phyloP scores from a whole-genome alignment of 2,329 filamentous ascomycete genomes.

The Magnaporthiopsis rhizophila region DNA sequence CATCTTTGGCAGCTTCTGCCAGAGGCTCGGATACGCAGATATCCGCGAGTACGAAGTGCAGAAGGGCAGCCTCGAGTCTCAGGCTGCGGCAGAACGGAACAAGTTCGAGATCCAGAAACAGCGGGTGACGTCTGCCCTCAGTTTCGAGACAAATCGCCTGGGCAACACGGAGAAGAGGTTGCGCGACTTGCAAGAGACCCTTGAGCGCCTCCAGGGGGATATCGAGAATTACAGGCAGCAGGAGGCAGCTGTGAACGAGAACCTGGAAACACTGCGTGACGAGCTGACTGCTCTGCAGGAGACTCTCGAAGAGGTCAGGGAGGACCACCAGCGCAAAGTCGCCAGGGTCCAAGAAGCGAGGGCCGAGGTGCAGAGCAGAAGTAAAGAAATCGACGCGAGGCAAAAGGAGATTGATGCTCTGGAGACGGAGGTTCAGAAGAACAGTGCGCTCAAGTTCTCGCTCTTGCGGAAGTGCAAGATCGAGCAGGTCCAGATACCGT shows the following conservation, averaged over 20 bases:
- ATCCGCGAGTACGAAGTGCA: conserved; percentile 92
- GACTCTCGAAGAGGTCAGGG: conserved; percentile 59
- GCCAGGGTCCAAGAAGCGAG: conserved; percentile 73
- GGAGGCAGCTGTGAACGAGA: conserved; percentile 66
- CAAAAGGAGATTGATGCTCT: conserved; percentile 68
- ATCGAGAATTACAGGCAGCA: conserved; percentile 64
- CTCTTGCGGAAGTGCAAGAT: conserved; percentile 84
- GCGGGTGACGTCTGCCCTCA: conserved; percentile 55
- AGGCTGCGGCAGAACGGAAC: conserved; percentile 77
- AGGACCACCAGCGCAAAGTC: conserved; percentile 58
- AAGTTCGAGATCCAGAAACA: conserved; percentile 81
- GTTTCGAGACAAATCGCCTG: conserved; percentile 46
- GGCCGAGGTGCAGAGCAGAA: conserved; percentile 72
- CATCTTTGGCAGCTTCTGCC: conserved; percentile 79
- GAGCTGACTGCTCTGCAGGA: conserved; percentile 72
- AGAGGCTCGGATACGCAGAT: conserved; percentile 74
- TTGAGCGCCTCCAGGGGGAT: conserved; percentile 58
- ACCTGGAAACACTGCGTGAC: conserved; percentile 63
- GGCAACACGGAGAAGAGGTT: conserved; percentile 60
- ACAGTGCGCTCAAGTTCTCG: conserved; percentile 74
- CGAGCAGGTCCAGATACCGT: conserved; percentile 82
- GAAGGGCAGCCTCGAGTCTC: conserved; percentile 85
- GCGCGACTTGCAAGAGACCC: conserved; percentile 55
- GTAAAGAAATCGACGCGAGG: conserved; percentile 67
- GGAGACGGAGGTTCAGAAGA: conserved; percentile 82